A percentile compares a stretch with the other conserved stretches of the same genome.
Evolutionary conservation across 345 rosid genomes (phyloP).

Genomic region (Salix purpurea): DNA sequence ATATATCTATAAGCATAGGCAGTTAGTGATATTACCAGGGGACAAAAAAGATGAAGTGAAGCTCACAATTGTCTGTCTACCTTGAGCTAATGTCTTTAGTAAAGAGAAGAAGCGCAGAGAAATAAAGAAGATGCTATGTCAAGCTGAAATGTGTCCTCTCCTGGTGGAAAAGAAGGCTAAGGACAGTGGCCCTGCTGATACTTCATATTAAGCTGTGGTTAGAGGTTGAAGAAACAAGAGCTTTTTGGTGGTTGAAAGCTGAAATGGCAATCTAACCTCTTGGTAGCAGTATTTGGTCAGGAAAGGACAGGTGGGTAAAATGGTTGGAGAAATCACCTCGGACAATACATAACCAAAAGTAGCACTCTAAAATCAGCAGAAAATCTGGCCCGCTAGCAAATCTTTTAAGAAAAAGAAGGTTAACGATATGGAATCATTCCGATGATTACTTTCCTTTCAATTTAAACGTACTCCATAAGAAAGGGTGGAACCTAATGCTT

Average conservation of each 20-base stretch:
- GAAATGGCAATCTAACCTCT: slow-evolving; percentile 15
- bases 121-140: slow-evolving; percentile 5
- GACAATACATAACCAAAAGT: neutral
- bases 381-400: slow-evolving; percentile 4
- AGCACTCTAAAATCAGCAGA: neutral
- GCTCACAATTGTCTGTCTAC: slow-evolving; percentile 3
- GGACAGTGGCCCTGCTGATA: slow-evolving; percentile 23
- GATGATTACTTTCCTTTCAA: slow-evolving; percentile 11
- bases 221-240: slow-evolving; percentile 15
- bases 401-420: neutral
- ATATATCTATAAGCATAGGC: neutral
- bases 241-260: slow-evolving; percentile 27
- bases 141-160: slow-evolving; percentile 12
- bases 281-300: neutral
- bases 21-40: neutral
- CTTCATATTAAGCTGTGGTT: neutral
- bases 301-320: neutral
- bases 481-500: neutral
- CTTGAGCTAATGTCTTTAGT: slow-evolving; percentile 9
- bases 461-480: slow-evolving; percentile 4
- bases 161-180: neutral
- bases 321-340: neutral
- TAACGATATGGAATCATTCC: slow-evolving; percentile 6
- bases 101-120: neutral
- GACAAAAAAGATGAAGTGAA: neutral